A percentile compares a stretch with the other conserved stretches of the same genome.
phyloP scores from a whole-genome alignment of 1,139 yeast genomes.

The Candida sojae region DNA sequence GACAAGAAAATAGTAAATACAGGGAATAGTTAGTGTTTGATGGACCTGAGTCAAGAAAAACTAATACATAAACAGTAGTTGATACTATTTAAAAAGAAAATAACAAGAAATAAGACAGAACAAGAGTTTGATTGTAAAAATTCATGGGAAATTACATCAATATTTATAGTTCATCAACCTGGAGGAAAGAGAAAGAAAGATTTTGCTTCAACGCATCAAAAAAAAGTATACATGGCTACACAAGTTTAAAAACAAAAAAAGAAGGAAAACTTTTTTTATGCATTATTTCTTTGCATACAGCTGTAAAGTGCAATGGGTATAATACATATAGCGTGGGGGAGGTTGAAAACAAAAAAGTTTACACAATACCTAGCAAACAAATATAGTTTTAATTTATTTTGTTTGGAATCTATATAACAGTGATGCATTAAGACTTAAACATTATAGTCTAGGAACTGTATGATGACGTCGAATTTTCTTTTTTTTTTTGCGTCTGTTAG shows the following conservation, averaged over 20 bases:
- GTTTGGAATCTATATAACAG: neutral
- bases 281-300: neutral
- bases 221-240: neutral
- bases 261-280: neutral
- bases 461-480: no score
- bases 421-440: neutral
- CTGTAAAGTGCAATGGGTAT: neutral
- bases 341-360: neutral
- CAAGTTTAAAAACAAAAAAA: neutral
- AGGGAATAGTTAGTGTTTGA: neutral
- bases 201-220: neutral
- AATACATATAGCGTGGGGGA: neutral
- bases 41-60: neutral
- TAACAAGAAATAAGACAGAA: no score
- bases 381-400: no score
- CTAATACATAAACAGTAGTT: neutral
- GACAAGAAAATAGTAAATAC: no score
- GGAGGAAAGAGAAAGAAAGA: neutral
- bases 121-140: neutral
- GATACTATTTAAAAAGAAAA: neutral
- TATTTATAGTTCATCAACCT: neutral
- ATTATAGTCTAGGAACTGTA: no score
- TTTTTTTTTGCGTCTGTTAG: no score
- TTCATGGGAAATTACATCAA: neutral
- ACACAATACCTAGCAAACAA: neutral